Base-by-base conservation (phyloP, 768 basidiomycete genomes). In the Mrakia gelida region DNA sequence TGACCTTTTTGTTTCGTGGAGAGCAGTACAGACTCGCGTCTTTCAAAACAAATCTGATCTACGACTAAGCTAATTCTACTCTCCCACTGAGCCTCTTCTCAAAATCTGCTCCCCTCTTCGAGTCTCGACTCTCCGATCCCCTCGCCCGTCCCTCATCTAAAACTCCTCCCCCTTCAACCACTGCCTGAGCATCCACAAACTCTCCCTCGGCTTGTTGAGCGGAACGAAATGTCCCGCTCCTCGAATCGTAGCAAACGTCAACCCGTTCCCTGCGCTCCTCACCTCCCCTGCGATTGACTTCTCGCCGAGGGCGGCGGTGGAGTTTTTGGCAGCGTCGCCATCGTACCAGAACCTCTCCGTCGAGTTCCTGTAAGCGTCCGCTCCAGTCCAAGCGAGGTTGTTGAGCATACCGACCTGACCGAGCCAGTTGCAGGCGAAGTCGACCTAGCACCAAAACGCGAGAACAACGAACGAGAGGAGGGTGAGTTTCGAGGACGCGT, bases 341-440 rank as follows among this genome's bases (percentile, higher is more conserved):
- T 28, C 52, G 34, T 41, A 76, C 75, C 75, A 76, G 26, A 54
- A 68, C 54, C 67, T 16, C 30, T 34, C n/a, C 18, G 65, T 38
- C 26, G 75, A 52, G 56, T 34, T 59, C 65, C 52, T 67, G 68
- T 71, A 76, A 0, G 41, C 68, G 8, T 21, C 54, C 26, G 52
- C 52, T 52, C 75, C 75, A 0, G 75, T 41, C 75, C 75, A 76
- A 30, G 23, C 21, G 23, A 71, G 67, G 21, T 38, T 32, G 18
- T 41, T 13, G 56, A 71, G 65, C 75, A 43, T 52, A 2, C 45
- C 34, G 26, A 54, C 28, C 4, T 68, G 34, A 11, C 75, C 75
- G 18, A n/a, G 63, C 11, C 32, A 67, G 68, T 76, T 76, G 28
- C 75, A 76, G 21, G 75, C 75, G 21, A 71, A 76, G 38, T 76